Conservation (phyloP, 371 early-diverging fungal genomes). For the Mucor sp. region DNA sequence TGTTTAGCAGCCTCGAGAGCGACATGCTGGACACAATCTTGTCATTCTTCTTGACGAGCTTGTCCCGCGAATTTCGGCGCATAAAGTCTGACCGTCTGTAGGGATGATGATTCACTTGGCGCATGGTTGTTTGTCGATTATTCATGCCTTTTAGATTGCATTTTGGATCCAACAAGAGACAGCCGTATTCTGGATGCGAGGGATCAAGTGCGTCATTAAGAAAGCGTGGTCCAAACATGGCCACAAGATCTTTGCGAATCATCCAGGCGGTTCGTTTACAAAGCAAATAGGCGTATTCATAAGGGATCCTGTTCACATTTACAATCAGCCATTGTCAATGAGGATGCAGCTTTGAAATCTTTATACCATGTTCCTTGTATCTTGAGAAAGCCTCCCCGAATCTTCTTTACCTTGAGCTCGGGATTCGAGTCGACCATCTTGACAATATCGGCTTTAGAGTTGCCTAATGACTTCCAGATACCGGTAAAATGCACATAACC, state of each 20-base stretch:
- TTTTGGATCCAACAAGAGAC: conserved; percentile 42
- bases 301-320: conserved; percentile 53
- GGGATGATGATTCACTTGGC: conserved; percentile 14
- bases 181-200: conserved; percentile 52
- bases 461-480: conserved; percentile 73
- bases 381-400: conserved; percentile 71
- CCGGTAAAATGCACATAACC: conserved; percentile 74
- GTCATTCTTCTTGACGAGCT: neutral
- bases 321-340: conserved; percentile 4
- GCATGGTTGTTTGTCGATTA: conserved; percentile 16
- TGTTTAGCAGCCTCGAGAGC: conserved; percentile 19
- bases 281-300: conserved; percentile 58
- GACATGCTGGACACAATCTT: conserved; percentile 26
- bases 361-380: conserved; percentile 73
- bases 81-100: conserved; percentile 26
- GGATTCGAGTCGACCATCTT: conserved; percentile 70
- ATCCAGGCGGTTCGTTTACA: conserved; percentile 60
- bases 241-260: conserved; percentile 60
- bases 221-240: conserved; percentile 65
- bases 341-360: conserved; percentile 35
- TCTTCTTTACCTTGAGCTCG: conserved; percentile 63
- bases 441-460: conserved; percentile 70
- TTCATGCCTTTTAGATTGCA: conserved; percentile 7
- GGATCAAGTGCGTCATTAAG: conserved; percentile 55
- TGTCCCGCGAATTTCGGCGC: conserved; percentile 13